Conservation (phyloP, 331 rosid species). For the Stylosanthes scabra region DNA sequence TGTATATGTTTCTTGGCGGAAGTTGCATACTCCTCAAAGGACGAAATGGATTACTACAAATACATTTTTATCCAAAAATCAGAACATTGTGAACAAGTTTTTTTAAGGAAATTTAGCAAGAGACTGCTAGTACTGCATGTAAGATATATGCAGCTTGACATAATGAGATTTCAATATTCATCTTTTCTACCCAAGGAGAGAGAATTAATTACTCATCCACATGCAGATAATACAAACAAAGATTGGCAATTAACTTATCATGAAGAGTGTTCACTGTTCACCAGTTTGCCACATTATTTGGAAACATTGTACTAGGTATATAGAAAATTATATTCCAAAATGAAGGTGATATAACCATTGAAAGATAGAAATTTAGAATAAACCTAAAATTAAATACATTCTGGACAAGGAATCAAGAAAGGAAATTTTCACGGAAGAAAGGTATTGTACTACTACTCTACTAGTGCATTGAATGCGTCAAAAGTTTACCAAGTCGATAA, state of each 20-base stretch:
- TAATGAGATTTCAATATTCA: constrained; percentile 10
- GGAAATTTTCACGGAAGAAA: too few relatives aligned
- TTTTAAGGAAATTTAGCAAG: constrained; percentile 6
- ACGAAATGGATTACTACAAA: constrained; percentile 83
- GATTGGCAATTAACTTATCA: too few relatives aligned
- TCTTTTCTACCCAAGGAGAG: constrained; percentile 5
- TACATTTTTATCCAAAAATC: constrained; percentile 34
- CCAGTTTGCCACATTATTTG: not conserved
- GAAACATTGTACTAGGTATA: not conserved
- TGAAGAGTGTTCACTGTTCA: not conserved
- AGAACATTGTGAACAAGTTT: constrained; percentile 34
- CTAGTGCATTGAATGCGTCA: too few relatives aligned
- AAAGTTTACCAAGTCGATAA: not conserved
- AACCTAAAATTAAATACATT: not conserved
- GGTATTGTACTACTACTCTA: too few relatives aligned
- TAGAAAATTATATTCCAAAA: constrained; percentile 18
- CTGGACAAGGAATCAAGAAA: too few relatives aligned
- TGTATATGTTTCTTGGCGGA: constrained; percentile 68
- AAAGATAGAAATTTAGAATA: constrained; percentile 18
- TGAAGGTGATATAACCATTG: constrained; percentile 16
- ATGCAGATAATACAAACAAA: constrained; percentile 21
- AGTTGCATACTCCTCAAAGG: constrained; percentile 84
- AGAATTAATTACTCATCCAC: constrained; percentile 22
- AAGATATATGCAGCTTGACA: constrained; percentile 17
- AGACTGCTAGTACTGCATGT: constrained; percentile 10